These are phyloP conservation scores for Tolypocladium tundrense DNA, from an alignment of 2,329 filamentous ascomycete species.

Conservation along the genomic window DNA sequence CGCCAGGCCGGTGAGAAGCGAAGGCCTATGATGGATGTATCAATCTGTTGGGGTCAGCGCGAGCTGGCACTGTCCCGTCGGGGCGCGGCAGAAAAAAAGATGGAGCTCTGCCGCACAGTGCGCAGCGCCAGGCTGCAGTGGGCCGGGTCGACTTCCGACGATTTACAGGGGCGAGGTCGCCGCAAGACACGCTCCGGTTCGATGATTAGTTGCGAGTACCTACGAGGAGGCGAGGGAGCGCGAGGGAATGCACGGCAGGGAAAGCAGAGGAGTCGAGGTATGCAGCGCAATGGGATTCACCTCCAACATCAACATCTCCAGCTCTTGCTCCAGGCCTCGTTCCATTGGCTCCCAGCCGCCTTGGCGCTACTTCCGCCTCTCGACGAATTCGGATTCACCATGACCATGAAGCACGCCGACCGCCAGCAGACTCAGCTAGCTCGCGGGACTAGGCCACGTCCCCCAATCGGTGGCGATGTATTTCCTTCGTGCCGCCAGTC, in stretches of 20 bases:
- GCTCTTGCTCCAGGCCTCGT: no score
- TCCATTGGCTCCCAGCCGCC: no score
- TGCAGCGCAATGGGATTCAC: neutral
- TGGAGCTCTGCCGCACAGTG: neutral
- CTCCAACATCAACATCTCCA: neutral
- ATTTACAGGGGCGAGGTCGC: no score
- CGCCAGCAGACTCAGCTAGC: neutral
- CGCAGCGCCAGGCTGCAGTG: neutral
- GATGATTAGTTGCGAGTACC: no score
- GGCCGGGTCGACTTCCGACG: neutral
- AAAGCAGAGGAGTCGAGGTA: neutral
- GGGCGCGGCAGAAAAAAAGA: neutral
- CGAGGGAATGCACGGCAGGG: no score
- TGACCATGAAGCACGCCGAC: no score
- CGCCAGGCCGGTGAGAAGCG: neutral
- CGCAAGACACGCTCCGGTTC: no score
- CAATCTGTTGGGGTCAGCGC: conserved; percentile 3
- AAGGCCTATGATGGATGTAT: neutral
- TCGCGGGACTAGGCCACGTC: neutral
- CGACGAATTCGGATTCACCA: no score
- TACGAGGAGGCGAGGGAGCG: no score
- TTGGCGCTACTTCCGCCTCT: no score
- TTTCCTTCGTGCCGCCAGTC: neutral
- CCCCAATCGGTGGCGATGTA: neutral
- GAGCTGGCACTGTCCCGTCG: neutral